Evolutionary conservation across 2,329 filamentous ascomycete genomes (phyloP).

Genomic region (Colletotrichum camelliae): DNA sequence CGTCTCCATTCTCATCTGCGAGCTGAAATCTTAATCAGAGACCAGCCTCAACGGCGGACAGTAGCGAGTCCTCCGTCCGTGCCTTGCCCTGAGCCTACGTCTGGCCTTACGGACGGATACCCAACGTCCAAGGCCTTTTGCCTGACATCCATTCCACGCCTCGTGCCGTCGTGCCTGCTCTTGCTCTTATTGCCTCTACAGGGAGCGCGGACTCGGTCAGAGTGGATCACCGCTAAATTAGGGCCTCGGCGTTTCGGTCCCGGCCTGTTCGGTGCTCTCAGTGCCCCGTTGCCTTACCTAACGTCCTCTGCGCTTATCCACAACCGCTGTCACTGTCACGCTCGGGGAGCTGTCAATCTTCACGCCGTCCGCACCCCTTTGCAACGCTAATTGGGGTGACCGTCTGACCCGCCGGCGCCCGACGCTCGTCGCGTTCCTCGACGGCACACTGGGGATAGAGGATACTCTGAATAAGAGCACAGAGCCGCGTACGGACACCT

Average conservation of each 20-base stretch:
- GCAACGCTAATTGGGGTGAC: background rate
- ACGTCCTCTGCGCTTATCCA: background rate
- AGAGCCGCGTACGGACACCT: background rate
- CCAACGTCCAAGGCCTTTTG: background rate
- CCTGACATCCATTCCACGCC: background rate
- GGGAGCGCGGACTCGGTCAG: background rate
- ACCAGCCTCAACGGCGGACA: background rate
- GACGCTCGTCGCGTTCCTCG: background rate
- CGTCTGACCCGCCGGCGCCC: background rate
- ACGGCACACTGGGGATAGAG: background rate
- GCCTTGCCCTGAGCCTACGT: background rate
- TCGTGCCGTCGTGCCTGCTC: background rate
- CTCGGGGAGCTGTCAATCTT: background rate
- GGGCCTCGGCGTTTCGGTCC: background rate
- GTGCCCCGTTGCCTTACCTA: background rate
- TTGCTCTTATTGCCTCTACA: background rate
- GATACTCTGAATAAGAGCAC: background rate
- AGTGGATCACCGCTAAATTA: constrained; percentile 1
- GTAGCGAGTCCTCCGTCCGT: background rate
- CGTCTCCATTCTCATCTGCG: background rate
- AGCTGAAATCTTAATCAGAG: background rate
- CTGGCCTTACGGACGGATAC: background rate
- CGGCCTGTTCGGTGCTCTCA: background rate
- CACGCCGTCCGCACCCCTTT: background rate
- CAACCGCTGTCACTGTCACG: background rate